These are phyloP conservation scores for Scheffersomyces lignosus DNA, from an alignment of 805 yeast genomes.

Conservation along the genomic window DNA sequence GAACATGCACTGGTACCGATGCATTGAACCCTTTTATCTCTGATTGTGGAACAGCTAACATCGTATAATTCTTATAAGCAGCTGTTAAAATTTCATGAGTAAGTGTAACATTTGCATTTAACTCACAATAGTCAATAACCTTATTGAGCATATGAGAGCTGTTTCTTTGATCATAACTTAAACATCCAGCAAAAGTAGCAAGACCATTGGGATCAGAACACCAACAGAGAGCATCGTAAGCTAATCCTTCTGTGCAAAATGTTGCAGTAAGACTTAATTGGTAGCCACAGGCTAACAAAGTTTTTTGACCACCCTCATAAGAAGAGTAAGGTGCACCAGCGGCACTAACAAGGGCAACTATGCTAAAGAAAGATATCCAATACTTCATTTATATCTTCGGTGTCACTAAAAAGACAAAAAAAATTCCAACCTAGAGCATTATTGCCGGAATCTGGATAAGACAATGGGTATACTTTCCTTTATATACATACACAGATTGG, in stretches of 20 bases:
- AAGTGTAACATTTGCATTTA: background rate
- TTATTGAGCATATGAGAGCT: background rate
- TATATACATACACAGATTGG: too few species aligned
- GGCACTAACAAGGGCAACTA: too few species aligned
- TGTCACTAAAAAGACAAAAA: too few species aligned
- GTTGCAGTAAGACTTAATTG: slow-evolving; percentile 7
- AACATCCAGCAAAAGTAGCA: background rate
- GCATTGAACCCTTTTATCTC: slow-evolving; percentile 1
- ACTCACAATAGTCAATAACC: background rate
- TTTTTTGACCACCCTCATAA: background rate
- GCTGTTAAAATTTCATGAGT: background rate
- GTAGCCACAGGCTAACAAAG: slow-evolving; percentile 8
- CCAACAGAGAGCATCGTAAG: too few species aligned
- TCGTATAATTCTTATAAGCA: background rate
- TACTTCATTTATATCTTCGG: too few species aligned
- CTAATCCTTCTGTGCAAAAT: slow-evolving; percentile 5
- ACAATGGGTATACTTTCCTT: too few species aligned
- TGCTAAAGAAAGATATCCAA: too few species aligned
- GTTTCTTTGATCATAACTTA: background rate
- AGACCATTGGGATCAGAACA: background rate
- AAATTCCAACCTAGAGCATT: too few species aligned
- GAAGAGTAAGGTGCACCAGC: slow-evolving; percentile 2
- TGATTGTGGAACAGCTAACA: background rate
- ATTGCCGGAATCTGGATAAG: too few species aligned
- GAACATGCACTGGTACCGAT: slow-evolving; percentile 2